Evolutionary conservation across 176 grass and related monocot genomes (phyloP), one percentile per base, ranked within the genome.

Genomic region (Ensete glaucum): DNA sequence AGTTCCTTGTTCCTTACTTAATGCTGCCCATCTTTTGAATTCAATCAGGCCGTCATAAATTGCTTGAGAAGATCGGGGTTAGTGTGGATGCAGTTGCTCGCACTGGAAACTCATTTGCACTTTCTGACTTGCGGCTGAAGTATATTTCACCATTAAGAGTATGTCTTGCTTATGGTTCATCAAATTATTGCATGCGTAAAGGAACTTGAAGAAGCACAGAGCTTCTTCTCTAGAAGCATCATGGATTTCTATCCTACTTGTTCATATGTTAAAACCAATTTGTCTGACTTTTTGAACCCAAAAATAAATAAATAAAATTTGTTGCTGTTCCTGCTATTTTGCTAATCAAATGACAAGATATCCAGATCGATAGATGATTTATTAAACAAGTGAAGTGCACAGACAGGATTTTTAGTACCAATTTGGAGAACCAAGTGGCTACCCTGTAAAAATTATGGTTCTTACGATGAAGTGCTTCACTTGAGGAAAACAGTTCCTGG

Each of bases 61-160:
- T 91, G 50, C 77, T 98, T 49, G 88, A 93, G 65, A 68, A 77
- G 12, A 25, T 89, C 52, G 90, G 94, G 14, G 75, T 98, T 57
- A 89, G 80, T 60, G 79, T 85, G 9, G 94, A 98, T 85, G 88
- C 78, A 71, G 82, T 98, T 79, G 94, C 90, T 6, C 81, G 84
- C 50, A 89, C 79, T 15, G 94, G 94, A 14, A 86, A 93, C 20
- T 89, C 94, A 1, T 64, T 89, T 62, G 88, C 90, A 52, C 94
- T 98, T 55, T 91, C 94, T 25, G 90, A 98, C 29, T 55, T 98
- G 71, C 74, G 91, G 54, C 84, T 98, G 27, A 98, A 93, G 79
- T 98, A 75, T 76, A 89, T 83, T 17, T 82, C 86, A 8, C 94
- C 94, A 84, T 82, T 98, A 82, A 89, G 83, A 81, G 94, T 98